These are phyloP conservation scores for Ceratocystis albifundus DNA, from an alignment of 2,329 filamentous ascomycete species.

Conservation along the genomic window DNA sequence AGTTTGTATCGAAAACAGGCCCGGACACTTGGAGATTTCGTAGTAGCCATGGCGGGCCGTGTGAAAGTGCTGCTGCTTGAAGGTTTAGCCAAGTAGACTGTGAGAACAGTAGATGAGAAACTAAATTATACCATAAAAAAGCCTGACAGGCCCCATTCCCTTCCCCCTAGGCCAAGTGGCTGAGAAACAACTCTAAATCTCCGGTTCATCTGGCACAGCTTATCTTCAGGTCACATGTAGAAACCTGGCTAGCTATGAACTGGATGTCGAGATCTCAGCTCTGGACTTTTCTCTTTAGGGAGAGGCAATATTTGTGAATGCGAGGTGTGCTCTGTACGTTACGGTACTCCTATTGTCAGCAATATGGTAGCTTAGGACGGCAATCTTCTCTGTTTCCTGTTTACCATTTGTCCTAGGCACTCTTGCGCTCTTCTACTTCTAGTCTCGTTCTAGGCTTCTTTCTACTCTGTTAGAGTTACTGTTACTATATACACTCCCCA, in stretches of 20 bases:
- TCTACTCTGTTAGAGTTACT: not conserved
- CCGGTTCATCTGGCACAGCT: not conserved
- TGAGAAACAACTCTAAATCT: conserved; percentile 7
- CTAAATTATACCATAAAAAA: not conserved
- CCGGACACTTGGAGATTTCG: not conserved
- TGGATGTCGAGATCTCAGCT: not conserved
- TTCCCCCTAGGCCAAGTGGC: not conserved
- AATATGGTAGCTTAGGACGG: no score
- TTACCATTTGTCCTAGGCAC: not conserved
- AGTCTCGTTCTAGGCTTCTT: conserved; percentile 7
- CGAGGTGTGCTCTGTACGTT: no score
- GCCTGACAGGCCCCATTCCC: not conserved
- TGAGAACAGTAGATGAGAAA: not conserved
- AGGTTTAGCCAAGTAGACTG: not conserved
- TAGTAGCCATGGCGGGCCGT: not conserved
- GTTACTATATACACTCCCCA: not conserved
- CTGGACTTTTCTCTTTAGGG: no score
- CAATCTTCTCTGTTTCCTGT: not conserved
- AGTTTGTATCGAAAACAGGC: not conserved
- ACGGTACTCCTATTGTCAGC: no score
- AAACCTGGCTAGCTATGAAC: not conserved
- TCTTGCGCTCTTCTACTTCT: not conserved
- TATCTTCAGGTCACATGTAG: conserved; percentile 1
- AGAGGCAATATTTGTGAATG: no score
- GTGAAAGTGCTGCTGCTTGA: not conserved